Percentiles rank a stretch among this genome's conserved stretches.
These are phyloP conservation scores for Zygosaccharomyces sapae DNA, from an alignment of 1,139 yeast genomes.

Conservation along the genomic window DNA sequence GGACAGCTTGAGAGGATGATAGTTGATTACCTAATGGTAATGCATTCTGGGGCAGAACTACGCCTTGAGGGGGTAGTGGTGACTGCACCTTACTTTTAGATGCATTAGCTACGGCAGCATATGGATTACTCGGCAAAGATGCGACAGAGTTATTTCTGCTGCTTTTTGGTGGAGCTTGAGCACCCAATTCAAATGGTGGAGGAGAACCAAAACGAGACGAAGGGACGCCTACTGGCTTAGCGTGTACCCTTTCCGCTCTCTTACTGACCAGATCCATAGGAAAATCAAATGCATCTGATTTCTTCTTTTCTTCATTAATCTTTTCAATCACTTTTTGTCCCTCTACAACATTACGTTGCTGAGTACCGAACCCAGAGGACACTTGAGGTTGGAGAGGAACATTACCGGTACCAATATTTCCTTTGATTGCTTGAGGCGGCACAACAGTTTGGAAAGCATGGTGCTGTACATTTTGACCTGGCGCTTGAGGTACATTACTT, in stretches of 20 bases:
- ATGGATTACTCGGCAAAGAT: constrained; percentile 14
- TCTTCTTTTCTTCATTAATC: constrained; percentile 48
- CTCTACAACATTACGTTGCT: constrained; percentile 2
- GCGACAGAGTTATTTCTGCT: constrained; percentile 3
- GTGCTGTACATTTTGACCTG: background rate
- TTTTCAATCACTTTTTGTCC: constrained; percentile 34
- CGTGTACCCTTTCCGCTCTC: constrained; percentile 39
- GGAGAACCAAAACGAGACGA: constrained; percentile 13
- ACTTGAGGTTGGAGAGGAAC: constrained; percentile 17
- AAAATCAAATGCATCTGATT: constrained; percentile 74
- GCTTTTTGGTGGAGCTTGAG: constrained; percentile 8
- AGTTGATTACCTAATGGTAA: constrained; percentile 6
- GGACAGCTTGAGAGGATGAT: constrained; percentile 4
- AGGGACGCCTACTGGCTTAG: constrained; percentile 36
- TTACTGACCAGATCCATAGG: constrained; percentile 54
- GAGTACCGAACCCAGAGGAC: constrained; percentile 5
- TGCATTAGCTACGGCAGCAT: constrained; percentile 8
- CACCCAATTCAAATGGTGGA: constrained; percentile 9
- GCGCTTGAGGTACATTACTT: constrained; percentile 3
- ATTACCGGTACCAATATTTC: constrained; percentile 8
- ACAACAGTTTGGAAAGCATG: background rate
- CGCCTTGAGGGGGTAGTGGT: constrained; percentile 16
- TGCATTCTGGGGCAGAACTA: constrained; percentile 10
- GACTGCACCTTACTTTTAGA: constrained; percentile 11
- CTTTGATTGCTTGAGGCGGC: constrained; percentile 1